Base-by-base conservation (phyloP, 805 yeast genomes). In the Zygoascus tannicola region DNA sequence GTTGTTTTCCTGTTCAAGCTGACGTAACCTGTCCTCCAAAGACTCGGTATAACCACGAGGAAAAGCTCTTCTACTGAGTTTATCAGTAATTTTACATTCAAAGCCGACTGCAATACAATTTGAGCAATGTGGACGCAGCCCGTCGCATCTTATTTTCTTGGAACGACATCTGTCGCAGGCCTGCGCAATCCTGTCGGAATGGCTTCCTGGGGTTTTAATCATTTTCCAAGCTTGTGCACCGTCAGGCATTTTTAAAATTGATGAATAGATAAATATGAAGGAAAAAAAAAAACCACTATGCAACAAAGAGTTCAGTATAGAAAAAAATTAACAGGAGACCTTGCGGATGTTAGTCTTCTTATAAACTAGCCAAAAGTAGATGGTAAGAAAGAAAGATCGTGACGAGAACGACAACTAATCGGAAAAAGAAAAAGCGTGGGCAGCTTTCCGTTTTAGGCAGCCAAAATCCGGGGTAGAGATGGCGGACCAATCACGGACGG, bases 31-130 rank as follows among this genome's bases (percentile, higher is more conserved):
- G 56, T 85, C 94, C 58, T 87, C 97, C 43, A 87, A 62, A 2
- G 87, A 80, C 63, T 87, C 96, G 0, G 96, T 87, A 56, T 87
- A 87, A 0, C 96, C 96, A 58, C 94, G 72, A 0, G 96, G 96
- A 56, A 81, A 87, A 0, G 95, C 90, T 50, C 88, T 69, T 46
- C 96, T 71, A 0, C 88, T 75, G n/a, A 87, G 68, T 53, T 81
- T 81, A 58, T 87, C 95, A 15, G 88, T 79, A n/a, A 85, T 82
- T 45, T 81, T 81, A 62, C 97, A 87, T 50, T 85, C 90, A 46
- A 87, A 73, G 2, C 95, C 96, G 3, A 85, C 92, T 4, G 78
- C 72, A 10, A 77, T 79, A 67, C 97, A 87, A 47, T 83, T 81
- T 0, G 90, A 75, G 59, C 97, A 87, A 52, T 74, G 77, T 3